These are phyloP conservation scores for Trichoderma sp. DNA, from an alignment of 2,329 filamentous ascomycete species.

Conservation along the genomic window DNA sequence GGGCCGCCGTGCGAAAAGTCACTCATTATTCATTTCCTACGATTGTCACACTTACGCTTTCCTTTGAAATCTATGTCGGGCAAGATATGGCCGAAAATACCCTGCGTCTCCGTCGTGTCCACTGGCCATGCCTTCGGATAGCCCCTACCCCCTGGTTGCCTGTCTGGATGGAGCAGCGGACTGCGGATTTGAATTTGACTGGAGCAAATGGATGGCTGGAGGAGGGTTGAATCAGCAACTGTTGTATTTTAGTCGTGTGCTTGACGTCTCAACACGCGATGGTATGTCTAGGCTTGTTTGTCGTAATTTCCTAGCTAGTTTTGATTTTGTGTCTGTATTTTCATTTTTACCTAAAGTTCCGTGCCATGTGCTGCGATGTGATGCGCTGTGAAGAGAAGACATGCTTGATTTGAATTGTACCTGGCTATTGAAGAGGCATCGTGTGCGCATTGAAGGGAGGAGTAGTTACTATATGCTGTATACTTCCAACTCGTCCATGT, in stretches of 20 bases:
- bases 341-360: background rate
- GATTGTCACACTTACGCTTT: conserved; percentile 31
- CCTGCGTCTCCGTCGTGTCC: conserved; percentile 31
- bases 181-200: conserved; percentile 40
- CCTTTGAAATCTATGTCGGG: conserved; percentile 30
- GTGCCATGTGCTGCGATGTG: background rate
- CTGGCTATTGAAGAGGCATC: background rate
- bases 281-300: conserved; percentile 39
- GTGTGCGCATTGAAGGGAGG: too few species aligned
- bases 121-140: conserved; percentile 37
- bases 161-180: conserved; percentile 39
- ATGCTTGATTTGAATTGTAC: background rate
- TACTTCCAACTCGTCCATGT: background rate
- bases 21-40: conserved; percentile 29
- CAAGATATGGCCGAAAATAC: conserved; percentile 31
- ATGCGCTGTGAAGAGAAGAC: background rate
- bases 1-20: conserved; percentile 22
- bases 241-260: conserved; percentile 47
- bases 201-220: conserved; percentile 40
- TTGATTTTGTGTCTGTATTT: conserved; percentile 42
- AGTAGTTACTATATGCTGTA: too few species aligned
- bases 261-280: conserved; percentile 40
- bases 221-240: conserved; percentile 39
- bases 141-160: conserved; percentile 31
- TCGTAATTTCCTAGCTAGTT: conserved; percentile 45